phyloP scores from a whole-genome alignment of 148 eudicot genomes.

The Fagopyrum esculentum region DNA sequence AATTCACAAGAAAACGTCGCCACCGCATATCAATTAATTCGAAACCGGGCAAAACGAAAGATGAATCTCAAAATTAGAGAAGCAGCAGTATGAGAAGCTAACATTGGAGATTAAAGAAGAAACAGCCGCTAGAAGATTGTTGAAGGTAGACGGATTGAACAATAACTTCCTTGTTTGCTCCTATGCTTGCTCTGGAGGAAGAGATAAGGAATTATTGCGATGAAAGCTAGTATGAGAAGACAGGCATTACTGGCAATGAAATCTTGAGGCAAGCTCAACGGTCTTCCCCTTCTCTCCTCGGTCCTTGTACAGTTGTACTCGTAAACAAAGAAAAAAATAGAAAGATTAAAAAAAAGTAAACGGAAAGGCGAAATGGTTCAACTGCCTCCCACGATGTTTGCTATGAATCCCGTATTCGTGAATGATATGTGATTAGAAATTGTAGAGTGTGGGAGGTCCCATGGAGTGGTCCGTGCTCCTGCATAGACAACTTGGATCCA shows the following conservation, averaged over 20 bases:
- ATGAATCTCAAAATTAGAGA: background rate
- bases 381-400: constrained; percentile 6
- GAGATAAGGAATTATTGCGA: background rate
- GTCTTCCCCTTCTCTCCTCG: background rate
- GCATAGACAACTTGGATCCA: background rate
- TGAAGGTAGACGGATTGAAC: background rate
- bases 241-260: background rate
- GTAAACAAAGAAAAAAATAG: background rate
- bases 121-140: background rate
- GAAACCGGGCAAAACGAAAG: background rate
- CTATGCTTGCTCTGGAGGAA: background rate
- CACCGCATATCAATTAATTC: background rate
- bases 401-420: background rate
- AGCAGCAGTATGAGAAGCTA: background rate
- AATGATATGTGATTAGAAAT: background rate
- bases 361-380: background rate
- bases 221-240: background rate
- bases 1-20: background rate
- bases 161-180: background rate
- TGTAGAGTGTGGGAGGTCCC: background rate
- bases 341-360: background rate
- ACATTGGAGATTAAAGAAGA: constrained; percentile 1
- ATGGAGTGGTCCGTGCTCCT: background rate
- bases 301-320: background rate
- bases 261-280: background rate